These are phyloP conservation scores for Populus deltoides DNA, from an alignment of 345 rosid species.

Conservation along the genomic window DNA sequence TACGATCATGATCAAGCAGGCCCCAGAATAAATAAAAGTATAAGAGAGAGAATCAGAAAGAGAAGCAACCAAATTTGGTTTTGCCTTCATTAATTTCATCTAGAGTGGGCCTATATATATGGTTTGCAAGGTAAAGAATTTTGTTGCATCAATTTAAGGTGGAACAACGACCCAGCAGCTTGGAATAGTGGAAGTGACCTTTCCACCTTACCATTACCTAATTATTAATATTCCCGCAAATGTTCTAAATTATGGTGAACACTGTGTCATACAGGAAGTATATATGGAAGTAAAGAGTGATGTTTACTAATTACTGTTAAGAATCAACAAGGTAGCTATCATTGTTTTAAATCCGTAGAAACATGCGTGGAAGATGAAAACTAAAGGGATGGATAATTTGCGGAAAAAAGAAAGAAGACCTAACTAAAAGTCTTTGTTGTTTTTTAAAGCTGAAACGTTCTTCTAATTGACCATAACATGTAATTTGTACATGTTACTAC, in stretches of 20 bases:
- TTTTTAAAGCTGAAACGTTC: neutral
- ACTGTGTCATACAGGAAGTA: neutral
- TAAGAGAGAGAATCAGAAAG: neutral
- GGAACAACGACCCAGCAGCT: neutral
- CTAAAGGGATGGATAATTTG: neutral
- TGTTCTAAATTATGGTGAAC: neutral
- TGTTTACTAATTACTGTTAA: neutral
- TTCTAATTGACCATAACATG: neutral
- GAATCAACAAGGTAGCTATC: neutral
- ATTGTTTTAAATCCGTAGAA: neutral
- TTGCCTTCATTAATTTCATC: neutral
- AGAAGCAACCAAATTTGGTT: neutral
- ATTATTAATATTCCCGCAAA: neutral
- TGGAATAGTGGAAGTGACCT: neutral
- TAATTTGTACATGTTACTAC: neutral
- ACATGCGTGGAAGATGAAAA: neutral
- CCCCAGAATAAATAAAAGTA: neutral
- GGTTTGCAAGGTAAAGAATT: neutral
- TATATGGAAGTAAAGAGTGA: neutral
- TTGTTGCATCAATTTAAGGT: neutral
- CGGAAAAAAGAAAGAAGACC: too few species aligned
- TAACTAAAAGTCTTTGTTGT: neutral
- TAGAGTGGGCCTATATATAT: neutral
- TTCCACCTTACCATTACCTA: neutral
- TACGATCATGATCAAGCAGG: neutral